phyloP scores from a whole-genome alignment of 371 early-diverging fungal genomes.

The Syncephalastrum racemosum region DNA sequence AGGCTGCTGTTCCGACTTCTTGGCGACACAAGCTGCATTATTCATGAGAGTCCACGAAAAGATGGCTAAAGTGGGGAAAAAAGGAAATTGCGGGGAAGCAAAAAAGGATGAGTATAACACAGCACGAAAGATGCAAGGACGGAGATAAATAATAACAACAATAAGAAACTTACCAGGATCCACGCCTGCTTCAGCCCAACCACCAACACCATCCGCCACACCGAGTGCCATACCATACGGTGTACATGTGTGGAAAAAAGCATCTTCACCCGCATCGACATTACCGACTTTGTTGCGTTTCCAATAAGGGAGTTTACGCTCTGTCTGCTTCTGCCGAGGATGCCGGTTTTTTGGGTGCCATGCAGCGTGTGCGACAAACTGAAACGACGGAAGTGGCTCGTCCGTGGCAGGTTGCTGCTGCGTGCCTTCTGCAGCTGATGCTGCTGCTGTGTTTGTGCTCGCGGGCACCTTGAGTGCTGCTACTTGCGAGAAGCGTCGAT shows the following conservation, averaged over 20 bases:
- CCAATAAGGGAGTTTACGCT: constrained; percentile 45
- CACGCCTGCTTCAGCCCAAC: constrained; percentile 61
- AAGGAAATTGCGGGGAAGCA: not conserved
- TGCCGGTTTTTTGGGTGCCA: constrained; percentile 51
- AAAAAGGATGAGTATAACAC: not conserved
- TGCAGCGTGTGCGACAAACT: constrained; percentile 46
- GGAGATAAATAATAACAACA: not conserved
- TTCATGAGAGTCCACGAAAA: constrained; percentile 75
- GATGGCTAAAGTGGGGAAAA: constrained; percentile 40
- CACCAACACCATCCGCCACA: constrained; percentile 75
- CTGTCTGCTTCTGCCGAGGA: constrained; percentile 18
- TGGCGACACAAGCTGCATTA: constrained; percentile 62
- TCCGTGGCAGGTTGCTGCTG: not conserved
- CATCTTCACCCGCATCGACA: constrained; percentile 75
- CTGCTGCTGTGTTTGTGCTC: constrained; percentile 4
- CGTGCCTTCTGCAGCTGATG: not conserved
- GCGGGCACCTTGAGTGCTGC: no score
- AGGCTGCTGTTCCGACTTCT: constrained; percentile 24
- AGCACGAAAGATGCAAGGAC: not conserved
- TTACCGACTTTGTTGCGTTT: constrained; percentile 51
- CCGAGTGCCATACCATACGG: constrained; percentile 60
- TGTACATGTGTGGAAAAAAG: constrained; percentile 64
- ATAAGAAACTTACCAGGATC: constrained; percentile 36
- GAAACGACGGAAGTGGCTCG: constrained; percentile 13
- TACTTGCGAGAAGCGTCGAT: no score